Evolutionary conservation across 2,329 filamentous ascomycete genomes (phyloP), one percentile per base, ranked within the genome.

Genomic region (Lasiodiplodia hormozganensis): DNA sequence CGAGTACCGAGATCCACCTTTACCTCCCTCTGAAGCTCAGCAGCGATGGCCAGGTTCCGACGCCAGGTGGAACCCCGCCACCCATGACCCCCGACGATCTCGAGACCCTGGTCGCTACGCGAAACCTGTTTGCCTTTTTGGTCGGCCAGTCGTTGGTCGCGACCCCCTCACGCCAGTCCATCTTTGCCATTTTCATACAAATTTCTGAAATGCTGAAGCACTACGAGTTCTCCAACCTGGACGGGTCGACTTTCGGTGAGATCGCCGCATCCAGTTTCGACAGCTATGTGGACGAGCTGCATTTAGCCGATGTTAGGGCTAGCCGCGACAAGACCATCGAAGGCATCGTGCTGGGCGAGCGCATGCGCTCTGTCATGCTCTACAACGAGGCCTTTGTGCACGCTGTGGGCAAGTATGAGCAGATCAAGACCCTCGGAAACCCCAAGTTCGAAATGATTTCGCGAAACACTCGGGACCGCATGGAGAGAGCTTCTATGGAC

Each of bases 331-430:
- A 96, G 84, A 97, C 92, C 0, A 85, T 98, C 28, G 93, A 98
- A 79, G 92, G 90, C 0, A 86, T 98, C 57, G 86, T 98, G n/a
- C 84, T 99, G 12, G 94, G 92, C 68, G 95, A 99, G 81, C 88
- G 88, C 47, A 92, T 98, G 89, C 90, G 90, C 69, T 97, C 88
- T 58, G 88, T 90, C 74, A 86, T 90, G 8, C 85, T 99, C 2
- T 98, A 97, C 80, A 93, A 92, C 69, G 94, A 97, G 79, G 93
- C 93, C 0, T 98, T 97, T 75, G 89, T 94, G 5, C 96, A 98
- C 78, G 93, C 90, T 0, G 93, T 92, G 11, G 96, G 95, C 62
- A 96, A 96, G 79, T 93, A 87, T 71, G 85, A 95, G 69, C 87
- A 92, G 23, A 85, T 93, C 38, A 88, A 94, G 69, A 85, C 89